Evolutionary conservation across 2,329 filamentous ascomycete species (phyloP).

Genomic region (Aspergillus niger): DNA sequence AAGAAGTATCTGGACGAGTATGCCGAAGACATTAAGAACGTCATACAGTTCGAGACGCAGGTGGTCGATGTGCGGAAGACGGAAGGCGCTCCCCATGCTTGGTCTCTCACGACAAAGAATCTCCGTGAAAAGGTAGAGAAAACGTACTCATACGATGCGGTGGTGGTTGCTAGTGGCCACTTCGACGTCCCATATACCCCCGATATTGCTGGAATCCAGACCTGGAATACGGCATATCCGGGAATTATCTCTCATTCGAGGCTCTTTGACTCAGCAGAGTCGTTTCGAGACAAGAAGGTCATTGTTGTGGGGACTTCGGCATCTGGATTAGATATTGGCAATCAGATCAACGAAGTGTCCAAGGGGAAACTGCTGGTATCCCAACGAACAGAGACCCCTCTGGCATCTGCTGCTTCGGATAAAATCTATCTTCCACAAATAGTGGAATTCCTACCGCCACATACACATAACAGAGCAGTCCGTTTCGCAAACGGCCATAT

Average conservation of each 20-base stretch:
- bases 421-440: constrained; percentile 63
- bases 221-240: constrained; percentile 63
- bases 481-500: constrained; percentile 66
- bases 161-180: constrained; percentile 75
- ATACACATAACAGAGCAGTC: constrained; percentile 58
- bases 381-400: constrained; percentile 54
- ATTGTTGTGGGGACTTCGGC: constrained; percentile 82
- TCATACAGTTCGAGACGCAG: constrained; percentile 70
- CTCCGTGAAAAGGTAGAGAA: constrained; percentile 47
- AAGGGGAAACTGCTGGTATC: constrained; percentile 65
- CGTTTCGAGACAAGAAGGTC: constrained; percentile 70
- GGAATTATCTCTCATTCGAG: constrained; percentile 73
- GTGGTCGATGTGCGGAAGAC: constrained; percentile 61
- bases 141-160: constrained; percentile 66
- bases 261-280: constrained; percentile 68
- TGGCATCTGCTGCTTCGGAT: constrained; percentile 42
- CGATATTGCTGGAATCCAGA: constrained; percentile 58
- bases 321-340: constrained; percentile 79
- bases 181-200: constrained; percentile 71
- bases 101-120: constrained; percentile 62
- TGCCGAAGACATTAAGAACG: constrained; percentile 64
- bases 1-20: constrained; percentile 74
- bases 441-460: constrained; percentile 55
- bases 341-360: constrained; percentile 68
- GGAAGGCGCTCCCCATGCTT: constrained; percentile 46